phyloP scores from a whole-genome alignment of 345 rosid genomes.

The Mercurialis annua region DNA sequence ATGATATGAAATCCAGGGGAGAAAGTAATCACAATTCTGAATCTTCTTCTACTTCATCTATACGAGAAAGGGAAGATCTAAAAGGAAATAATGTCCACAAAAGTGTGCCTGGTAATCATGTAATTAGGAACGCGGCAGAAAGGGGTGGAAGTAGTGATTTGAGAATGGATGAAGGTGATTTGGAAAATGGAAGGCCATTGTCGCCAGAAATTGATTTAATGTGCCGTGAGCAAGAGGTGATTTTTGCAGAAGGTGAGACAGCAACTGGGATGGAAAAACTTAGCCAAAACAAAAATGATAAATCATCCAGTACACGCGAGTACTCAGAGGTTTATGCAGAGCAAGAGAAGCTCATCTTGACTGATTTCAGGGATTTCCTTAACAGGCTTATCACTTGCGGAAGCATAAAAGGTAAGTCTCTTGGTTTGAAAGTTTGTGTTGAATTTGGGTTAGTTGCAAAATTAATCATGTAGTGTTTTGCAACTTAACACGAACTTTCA shows the following conservation, averaged over 20 bases:
- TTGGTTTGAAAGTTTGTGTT: background rate
- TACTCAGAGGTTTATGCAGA: slow-evolving; percentile 40
- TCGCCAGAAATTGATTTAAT: slow-evolving; percentile 58
- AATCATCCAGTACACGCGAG: slow-evolving; percentile 21
- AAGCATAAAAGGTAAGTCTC: slow-evolving; percentile 45
- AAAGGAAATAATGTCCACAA: slow-evolving; percentile 26
- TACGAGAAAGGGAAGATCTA: slow-evolving; percentile 24
- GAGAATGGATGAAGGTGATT: slow-evolving; percentile 8
- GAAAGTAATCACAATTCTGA: slow-evolving; percentile 3
- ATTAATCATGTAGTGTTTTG: too few species aligned
- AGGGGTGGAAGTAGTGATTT: slow-evolving; percentile 24
- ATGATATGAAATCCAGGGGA: slow-evolving; percentile 16
- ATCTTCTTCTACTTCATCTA: slow-evolving; percentile 25
- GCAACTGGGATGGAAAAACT: slow-evolving; percentile 4
- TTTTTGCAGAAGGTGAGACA: slow-evolving; percentile 21
- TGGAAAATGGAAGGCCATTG: slow-evolving; percentile 27
- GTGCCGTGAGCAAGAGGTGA: slow-evolving; percentile 58
- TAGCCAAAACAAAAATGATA: slow-evolving; percentile 3
- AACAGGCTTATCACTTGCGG: slow-evolving; percentile 43
- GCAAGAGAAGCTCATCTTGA: slow-evolving; percentile 54
- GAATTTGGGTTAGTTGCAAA: too few species aligned
- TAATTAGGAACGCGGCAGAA: slow-evolving; percentile 23
- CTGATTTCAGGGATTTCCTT: slow-evolving; percentile 48
- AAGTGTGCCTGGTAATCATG: slow-evolving; percentile 17
- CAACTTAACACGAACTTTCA: too few species aligned